Base-by-base conservation (phyloP, 2,329 filamentous ascomycete species). In the Rhinocladiella similis region DNA sequence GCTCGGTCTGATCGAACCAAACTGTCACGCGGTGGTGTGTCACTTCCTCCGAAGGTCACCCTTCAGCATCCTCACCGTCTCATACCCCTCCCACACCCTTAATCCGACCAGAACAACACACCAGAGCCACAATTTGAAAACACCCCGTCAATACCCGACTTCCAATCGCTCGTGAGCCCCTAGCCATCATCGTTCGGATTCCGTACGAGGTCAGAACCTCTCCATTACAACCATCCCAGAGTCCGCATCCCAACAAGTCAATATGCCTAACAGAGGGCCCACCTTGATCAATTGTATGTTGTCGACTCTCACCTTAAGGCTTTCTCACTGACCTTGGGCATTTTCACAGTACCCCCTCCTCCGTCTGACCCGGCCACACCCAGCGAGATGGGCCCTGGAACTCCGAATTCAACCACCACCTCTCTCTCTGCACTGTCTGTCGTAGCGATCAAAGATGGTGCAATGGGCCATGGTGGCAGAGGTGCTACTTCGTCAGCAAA, bases 361-460 rank as follows among this genome's bases (percentile, higher is more conserved):
- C 85, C 87, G 18, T 92, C 90, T 35, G 89, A 90, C 61, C 87
- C 90, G 53, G 88, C 90, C 63, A 96, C 91, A 19, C 92, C 91
- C 29, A 92, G 88, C 52, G 92, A 97, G 68, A 87, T 90, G 75
- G 77, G 77, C 58, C 92, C 92, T 90, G 92, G 93, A 68, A 97
- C 93, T 2, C 93, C 93, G 2, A 97, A 94, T 63, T 96, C 91
- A 64, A 88, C 89, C 39, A 95, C 90, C 3, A 97, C 92, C 12
- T 95, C 91, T 50, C 87, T 97, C 68, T 96, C 91, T 22, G 87
- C 91, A 39, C 83, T 97, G 47, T 96, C 91, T 14, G 97, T 93
- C 16, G 94, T 91, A 12, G 93, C 93, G 50, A 96, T 96, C 80
- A 96, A 97, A 75, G 93, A 97, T 70, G 93, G 93, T 66, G 91